Conservation (phyloP, 257 asterid genomes). For the Solanum bulbocastanum region DNA sequence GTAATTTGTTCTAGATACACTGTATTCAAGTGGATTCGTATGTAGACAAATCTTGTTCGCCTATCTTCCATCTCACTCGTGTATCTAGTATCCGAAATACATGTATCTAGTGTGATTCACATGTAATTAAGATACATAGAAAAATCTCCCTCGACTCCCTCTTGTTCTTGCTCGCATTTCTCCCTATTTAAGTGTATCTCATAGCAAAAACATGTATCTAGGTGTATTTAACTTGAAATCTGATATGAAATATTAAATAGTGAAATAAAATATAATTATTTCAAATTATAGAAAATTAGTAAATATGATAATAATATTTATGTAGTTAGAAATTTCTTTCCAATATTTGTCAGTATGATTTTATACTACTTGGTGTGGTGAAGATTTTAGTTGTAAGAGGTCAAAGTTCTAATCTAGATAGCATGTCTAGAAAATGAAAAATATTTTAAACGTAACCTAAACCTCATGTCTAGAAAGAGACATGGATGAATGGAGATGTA, state of each 20-base stretch:
- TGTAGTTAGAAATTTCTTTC: neutral
- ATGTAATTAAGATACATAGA: neutral
- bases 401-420: neutral
- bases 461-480: neutral
- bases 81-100: neutral
- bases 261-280: no score
- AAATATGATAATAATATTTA: no score
- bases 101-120: neutral
- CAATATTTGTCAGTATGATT: neutral
- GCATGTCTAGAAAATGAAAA: neutral
- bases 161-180: neutral
- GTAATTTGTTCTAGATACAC: neutral
- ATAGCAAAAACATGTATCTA: no score
- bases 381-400: neutral
- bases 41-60: no score
- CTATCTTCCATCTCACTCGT: no score
- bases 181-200: neutral
- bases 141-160: neutral
- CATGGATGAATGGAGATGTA: neutral
- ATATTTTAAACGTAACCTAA: neutral
- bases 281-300: neutral
- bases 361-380: neutral
- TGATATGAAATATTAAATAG: no score
- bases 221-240: neutral
- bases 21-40: no score